Percentiles rank a stretch among this genome's conserved stretches.
These are phyloP conservation scores for Fusarium temperatum DNA, from an alignment of 2,329 filamentous ascomycete species.

Conservation along the genomic window DNA sequence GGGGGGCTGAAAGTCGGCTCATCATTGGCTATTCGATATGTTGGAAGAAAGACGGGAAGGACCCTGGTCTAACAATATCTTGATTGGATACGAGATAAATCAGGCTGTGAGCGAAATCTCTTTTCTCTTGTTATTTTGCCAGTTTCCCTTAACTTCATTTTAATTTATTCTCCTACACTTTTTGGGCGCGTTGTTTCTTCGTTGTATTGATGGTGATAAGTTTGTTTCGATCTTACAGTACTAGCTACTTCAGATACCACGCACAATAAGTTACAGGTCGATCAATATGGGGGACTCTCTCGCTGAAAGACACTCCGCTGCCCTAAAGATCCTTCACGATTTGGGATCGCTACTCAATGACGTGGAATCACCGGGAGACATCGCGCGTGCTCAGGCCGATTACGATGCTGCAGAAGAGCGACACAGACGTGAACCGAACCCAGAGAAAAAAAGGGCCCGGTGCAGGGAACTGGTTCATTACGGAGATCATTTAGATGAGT, in stretches of 20 bases:
- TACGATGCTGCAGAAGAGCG: not conserved
- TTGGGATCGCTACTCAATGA: not conserved
- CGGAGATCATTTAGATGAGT: too few relatives aligned
- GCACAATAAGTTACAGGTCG: not conserved
- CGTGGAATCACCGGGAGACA: not conserved
- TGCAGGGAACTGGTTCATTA: not conserved
- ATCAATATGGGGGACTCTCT: not conserved
- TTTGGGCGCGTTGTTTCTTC: fast-evolving
- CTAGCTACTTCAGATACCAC: not conserved
- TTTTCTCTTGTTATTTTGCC: not conserved
- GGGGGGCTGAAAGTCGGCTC: not conserved
- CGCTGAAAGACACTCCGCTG: fast-evolving
- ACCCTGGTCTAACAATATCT: not conserved
- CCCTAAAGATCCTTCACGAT: fast-evolving
- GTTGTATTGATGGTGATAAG: too few relatives aligned
- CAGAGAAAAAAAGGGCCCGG: fast-evolving
- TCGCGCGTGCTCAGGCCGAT: not conserved
- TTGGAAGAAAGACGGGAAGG: fast-evolving
- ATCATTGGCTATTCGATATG: not conserved
- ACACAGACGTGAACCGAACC: not conserved
- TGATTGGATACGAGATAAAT: not conserved
- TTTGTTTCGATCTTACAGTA: not conserved
- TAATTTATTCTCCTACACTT: not conserved
- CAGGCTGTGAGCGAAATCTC: not conserved
- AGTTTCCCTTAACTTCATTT: not conserved